Conservation (phyloP, 2,329 filamentous ascomycete species). For the Aspergillus versicolor region DNA sequence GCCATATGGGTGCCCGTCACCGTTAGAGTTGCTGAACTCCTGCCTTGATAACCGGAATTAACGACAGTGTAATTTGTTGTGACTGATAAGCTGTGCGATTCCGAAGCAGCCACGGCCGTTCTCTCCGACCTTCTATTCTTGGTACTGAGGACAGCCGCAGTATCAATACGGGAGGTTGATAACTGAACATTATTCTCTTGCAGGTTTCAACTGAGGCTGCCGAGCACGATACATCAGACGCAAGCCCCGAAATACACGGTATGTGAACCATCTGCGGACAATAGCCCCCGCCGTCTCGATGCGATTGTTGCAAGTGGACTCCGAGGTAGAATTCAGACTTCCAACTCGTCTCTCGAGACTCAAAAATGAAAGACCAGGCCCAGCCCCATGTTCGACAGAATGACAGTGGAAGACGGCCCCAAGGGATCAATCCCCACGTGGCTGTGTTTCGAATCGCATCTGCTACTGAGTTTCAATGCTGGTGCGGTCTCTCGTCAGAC, state of each 20-base stretch:
- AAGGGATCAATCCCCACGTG: conserved; percentile 1
- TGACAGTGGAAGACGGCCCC: no score
- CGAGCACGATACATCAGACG: neutral
- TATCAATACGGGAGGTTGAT: neutral
- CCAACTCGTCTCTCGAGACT: neutral
- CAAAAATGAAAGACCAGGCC: neutral
- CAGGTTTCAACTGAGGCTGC: conserved; percentile 1
- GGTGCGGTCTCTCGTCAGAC: neutral
- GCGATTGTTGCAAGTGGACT: neutral
- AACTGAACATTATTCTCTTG: neutral
- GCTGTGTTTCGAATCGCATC: conserved; percentile 5
- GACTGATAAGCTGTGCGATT: neutral
- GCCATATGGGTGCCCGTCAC: neutral
- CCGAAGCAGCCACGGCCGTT: neutral
- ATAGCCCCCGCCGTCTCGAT: neutral
- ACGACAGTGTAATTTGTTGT: neutral
- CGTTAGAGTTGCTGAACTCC: neutral
- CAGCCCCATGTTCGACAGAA: neutral
- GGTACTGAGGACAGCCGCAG: neutral
- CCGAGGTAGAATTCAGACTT: neutral
- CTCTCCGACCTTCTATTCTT: neutral
- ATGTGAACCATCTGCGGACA: neutral
- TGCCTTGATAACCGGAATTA: neutral
- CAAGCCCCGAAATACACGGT: neutral
- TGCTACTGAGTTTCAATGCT: neutral